Percentiles rank a stretch among this genome's conserved stretches.
phyloP scores from a whole-genome alignment of 202 grass and related monocot species.

The Zoysia matrella region DNA sequence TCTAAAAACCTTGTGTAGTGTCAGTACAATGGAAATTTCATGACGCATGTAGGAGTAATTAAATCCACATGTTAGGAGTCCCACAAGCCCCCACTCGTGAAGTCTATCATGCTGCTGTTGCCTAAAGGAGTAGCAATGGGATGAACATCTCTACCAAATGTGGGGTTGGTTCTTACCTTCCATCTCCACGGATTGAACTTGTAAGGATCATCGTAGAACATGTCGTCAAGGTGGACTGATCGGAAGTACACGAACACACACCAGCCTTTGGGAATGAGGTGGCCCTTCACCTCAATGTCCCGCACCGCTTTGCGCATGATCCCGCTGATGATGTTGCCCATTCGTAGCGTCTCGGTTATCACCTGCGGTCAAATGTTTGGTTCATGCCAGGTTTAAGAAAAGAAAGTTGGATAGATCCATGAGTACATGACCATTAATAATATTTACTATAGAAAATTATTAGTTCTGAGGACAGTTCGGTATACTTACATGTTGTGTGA shows the following conservation, averaged over 20 bases:
- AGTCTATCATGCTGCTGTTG: conserved; percentile 46
- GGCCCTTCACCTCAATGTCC: conserved; percentile 86
- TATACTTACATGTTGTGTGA: conserved; percentile 85
- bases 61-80: conserved; percentile 55
- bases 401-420: not conserved
- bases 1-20: not conserved
- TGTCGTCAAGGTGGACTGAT: conserved; percentile 84
- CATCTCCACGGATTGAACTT: conserved; percentile 99
- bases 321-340: conserved; percentile 93
- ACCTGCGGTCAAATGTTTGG: conserved; percentile 37
- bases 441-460: not conserved
- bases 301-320: conserved; percentile 94
- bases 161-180: conserved; percentile 75
- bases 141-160: conserved; percentile 56
- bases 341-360: conserved; percentile 77
- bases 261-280: conserved; percentile 96
- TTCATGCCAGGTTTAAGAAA: not conserved
- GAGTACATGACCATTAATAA: no score
- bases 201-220: conserved; percentile 71
- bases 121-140: conserved; percentile 52
- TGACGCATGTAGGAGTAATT: conserved; percentile 16
- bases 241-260: conserved; percentile 91
- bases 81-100: conserved; percentile 44
- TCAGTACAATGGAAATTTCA: conserved; percentile 13
- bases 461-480: not conserved